phyloP scores from a whole-genome alignment of 306 rosid genomes.

The Pyrus communis region DNA sequence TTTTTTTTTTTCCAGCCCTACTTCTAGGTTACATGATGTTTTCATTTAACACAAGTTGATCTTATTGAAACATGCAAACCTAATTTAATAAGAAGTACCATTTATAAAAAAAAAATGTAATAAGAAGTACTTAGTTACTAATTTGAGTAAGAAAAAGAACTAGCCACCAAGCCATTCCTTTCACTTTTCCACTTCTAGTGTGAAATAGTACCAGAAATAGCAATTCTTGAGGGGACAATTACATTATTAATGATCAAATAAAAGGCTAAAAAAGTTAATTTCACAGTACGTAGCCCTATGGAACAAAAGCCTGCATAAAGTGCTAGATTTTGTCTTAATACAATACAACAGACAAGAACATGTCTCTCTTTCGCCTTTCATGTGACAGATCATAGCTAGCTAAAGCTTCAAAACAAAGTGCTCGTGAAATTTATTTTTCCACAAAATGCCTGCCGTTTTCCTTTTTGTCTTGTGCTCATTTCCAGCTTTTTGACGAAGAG shows the following conservation, averaged over 20 bases:
- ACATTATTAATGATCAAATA: not conserved
- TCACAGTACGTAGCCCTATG: not conserved
- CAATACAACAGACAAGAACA: conserved; percentile 14
- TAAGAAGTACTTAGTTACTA: not conserved
- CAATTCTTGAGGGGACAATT: not conserved
- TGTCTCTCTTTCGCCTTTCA: conserved; percentile 18
- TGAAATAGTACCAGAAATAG: not conserved
- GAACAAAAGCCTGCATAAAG: conserved; percentile 9
- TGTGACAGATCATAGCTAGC: conserved; percentile 24
- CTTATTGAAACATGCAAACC: too few relatives aligned
- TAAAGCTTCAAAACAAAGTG: conserved; percentile 12
- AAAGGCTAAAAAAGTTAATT: not conserved
- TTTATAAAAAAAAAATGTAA: too few relatives aligned
- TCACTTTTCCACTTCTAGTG: not conserved
- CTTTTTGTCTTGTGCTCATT: conserved; percentile 18
- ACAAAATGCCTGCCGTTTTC: conserved; percentile 33
- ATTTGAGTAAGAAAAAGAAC: not conserved
- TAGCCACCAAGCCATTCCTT: not conserved
- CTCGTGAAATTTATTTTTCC: conserved; percentile 13
- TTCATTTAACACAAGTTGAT: too few relatives aligned
- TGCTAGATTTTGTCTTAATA: conserved; percentile 33
- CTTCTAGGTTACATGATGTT: too few relatives aligned
- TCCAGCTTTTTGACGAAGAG: conserved; percentile 31
- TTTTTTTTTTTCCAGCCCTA: too few relatives aligned
- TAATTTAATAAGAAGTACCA: not conserved